Evolutionary conservation across 768 basidiomycete genomes (phyloP), one percentile per base, ranked within the genome.

Genomic region (Pleurotus cornucopiae): DNA sequence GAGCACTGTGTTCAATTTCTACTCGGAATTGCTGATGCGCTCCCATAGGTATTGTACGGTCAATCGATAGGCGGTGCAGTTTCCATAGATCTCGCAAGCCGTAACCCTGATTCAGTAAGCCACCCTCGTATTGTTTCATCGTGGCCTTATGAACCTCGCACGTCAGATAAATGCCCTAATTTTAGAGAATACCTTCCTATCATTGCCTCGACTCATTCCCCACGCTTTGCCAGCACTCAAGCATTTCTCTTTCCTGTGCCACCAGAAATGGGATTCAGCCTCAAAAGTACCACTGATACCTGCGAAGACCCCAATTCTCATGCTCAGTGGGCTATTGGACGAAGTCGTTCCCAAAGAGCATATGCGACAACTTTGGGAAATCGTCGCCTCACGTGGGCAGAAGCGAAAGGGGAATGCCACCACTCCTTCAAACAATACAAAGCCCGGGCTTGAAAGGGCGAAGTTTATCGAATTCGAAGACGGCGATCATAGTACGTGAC

Each of bases 11-110:
- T 16, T 20, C 40, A 52, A 25, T 20, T 18, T 16, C 23, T 44
- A 6, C 20, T 13, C 47, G 11, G 6, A 14, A 25, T 45, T 18
- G 37, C 30, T 53, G 37, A 39, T 25, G 14, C 20, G 12, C 21
- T 46, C 34, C 3, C 48, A 34, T 16, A 88, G 88, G 76, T 92
- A 54, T 67, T 93, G 0, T 94, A 90, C 61, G 90, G 92, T 1
- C 89, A 91, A 66, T 89, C 85, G 7, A 92, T 97, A 40, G 96
- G 96, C 13, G 96, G 96, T 30, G 95, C 94, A 0, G 94, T 98
- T 3, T 81, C 90, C 11, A 89, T 98, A 46, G 88, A 94, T 69
- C 85, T 96, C 16, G 90, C 91, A 0, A 86, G 86, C 58, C 77
- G 80, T 25, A 95, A 94, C 66, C 81, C 88, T 0, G 69, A 79